Evolutionary conservation across 495 filamentous ascomycete genomes (phyloP).

Genomic region (Ramalina intermedia): DNA sequence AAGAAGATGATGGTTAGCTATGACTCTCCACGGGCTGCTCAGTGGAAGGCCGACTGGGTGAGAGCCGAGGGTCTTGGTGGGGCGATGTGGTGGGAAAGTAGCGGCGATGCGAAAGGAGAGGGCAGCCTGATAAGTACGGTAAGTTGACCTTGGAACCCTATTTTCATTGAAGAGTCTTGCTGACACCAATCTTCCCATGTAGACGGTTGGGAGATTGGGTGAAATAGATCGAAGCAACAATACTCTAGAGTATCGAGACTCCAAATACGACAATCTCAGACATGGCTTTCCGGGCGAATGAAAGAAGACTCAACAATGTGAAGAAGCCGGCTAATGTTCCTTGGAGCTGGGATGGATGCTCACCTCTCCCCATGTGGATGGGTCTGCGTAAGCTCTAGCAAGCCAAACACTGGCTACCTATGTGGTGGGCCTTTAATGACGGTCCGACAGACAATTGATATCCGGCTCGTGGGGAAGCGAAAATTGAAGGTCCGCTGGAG

Average conservation of each 20-base stretch:
- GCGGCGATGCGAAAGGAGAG: conserved; percentile 47
- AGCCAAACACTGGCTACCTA: conserved; percentile 54
- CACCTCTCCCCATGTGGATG: too few relatives aligned
- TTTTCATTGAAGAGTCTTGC: neutral
- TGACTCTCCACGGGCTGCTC: conserved; percentile 33
- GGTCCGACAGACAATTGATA: conserved; percentile 28
- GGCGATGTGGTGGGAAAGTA: conserved; percentile 85
- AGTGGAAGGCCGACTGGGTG: conserved; percentile 53
- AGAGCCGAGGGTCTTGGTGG: conserved; percentile 51
- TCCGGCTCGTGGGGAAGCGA: too few relatives aligned
- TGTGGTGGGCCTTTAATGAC: conserved; percentile 75
- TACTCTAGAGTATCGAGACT: conserved; percentile 54
- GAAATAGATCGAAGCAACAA: conserved; percentile 48
- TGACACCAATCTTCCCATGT: neutral
- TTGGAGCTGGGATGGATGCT: too few relatives aligned
- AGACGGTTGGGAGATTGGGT: conserved; percentile 36
- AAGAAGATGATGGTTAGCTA: conserved; percentile 57
- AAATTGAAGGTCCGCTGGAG: too few relatives aligned
- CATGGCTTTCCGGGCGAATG: conserved; percentile 26
- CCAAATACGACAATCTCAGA: conserved; percentile 67
- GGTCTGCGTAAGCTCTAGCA: neutral
- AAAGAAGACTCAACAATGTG: neutral
- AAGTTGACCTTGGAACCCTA: conserved; percentile 9
- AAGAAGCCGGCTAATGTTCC: too few relatives aligned
- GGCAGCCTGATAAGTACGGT: conserved; percentile 51